phyloP scores from a whole-genome alignment of 1,284 basidiomycete species.

The Porodaedalea pini region DNA sequence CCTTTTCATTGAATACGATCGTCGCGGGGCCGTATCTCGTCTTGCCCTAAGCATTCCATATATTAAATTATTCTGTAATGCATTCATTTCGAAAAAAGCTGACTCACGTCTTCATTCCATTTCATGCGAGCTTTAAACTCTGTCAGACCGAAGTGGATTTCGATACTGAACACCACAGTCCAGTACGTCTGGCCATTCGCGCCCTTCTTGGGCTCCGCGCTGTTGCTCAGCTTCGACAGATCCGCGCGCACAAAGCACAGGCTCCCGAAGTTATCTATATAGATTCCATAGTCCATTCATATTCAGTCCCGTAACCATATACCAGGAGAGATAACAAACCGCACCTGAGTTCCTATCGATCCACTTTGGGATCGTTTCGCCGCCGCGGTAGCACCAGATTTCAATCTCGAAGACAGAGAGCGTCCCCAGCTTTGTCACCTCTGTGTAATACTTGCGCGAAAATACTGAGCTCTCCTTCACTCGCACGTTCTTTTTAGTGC shows the following conservation, averaged over 20 bases:
- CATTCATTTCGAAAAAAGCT: conserved; percentile 4
- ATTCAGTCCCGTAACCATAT: neutral
- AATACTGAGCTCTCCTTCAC: conserved; percentile 79
- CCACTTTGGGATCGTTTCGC: conserved; percentile 65
- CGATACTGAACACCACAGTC: conserved; percentile 77
- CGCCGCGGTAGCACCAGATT: conserved; percentile 75
- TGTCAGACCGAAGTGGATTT: conserved; percentile 76
- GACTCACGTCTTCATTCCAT: conserved; percentile 69
- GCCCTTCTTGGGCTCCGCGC: conserved; percentile 61
- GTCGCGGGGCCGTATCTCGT: conserved; percentile 53
- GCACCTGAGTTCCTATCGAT: conserved; percentile 59
- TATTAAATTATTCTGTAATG: conserved; percentile 12
- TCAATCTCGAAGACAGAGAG: conserved; percentile 77
- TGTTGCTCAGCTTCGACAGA: conserved; percentile 62
- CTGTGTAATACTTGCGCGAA: conserved; percentile 74
- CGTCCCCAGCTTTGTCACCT: conserved; percentile 68
- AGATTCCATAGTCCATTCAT: neutral
- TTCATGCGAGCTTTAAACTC: conserved; percentile 78
- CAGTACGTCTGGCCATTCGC: conserved; percentile 66
- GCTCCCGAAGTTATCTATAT: conserved; percentile 63
- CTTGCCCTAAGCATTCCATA: conserved; percentile 41
- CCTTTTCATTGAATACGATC: conserved; percentile 75
- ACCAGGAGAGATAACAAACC: conserved; percentile 19
- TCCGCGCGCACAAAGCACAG: conserved; percentile 74
- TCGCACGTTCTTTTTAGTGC: conserved; percentile 54